Evolutionary conservation across 768 basidiomycete genomes (phyloP), one percentile per base, ranked within the genome.

Genomic region (Suillus paluster): DNA sequence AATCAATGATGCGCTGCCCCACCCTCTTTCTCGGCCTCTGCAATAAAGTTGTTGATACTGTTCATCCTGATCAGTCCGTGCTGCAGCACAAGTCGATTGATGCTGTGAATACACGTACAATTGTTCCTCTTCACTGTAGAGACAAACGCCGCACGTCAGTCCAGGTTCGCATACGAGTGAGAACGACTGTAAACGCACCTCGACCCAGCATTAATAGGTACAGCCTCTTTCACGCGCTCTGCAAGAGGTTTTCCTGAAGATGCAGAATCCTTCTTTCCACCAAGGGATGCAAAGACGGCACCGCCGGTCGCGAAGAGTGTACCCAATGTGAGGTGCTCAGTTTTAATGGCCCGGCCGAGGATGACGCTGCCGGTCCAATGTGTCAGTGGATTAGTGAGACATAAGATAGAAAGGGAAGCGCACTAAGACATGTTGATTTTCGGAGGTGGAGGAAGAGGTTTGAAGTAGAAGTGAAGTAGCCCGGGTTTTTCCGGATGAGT

Each of bases 41-140:
- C n/a, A n/a, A n/a, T n/a, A 72, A 91, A 94, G 53, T 87, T 86
- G 74, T 83, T 81, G 78, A 94, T 91, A 73, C 92, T 94, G 79
- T 81, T 69, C 66, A 79, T 76, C 82, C 83, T 84, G 71, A 68
- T 74, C 63, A 75, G 78, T 84, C 68, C 73, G 68, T 68, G 74
- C 69, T 75, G 70, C 71, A 67, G 67, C 67, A 67, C 59, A 41
- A n/a, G n/a, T n/a, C n/a, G 44, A 58, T 21, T 39, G 39, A 23
- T 63, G 39, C 41, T 55, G 11, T 62, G 58, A 36, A 48, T 42
- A 66, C 73, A 86, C 85, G 76, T 78, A 94, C 92, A 94, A 94
- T 65, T 87, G 81, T 71, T 91, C 91, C 73, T 94, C 92, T 74
- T 94, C 91, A 64, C 91, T 93, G 42, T 44, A 21, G n/a, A 72